phyloP scores from a whole-genome alignment of 352 stramenopile species.

The Pelagophyceae sp. region DNA sequence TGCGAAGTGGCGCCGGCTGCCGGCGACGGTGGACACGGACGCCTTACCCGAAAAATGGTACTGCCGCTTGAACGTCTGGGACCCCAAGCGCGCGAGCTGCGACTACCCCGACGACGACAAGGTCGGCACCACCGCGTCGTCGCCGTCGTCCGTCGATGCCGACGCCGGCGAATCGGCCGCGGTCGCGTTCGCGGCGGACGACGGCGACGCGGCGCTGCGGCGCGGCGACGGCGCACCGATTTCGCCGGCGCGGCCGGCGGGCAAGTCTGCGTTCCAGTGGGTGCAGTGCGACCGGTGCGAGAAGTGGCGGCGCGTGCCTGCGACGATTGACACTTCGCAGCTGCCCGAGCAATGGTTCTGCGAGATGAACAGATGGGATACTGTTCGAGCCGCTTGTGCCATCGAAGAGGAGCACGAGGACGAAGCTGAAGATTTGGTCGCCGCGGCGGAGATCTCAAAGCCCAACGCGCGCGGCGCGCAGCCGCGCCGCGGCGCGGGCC shows the following conservation, averaged over 20 bases:
- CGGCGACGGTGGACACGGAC: slow-evolving; percentile 61
- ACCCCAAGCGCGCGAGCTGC: slow-evolving; percentile 54
- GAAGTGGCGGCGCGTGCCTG: slow-evolving; percentile 86
- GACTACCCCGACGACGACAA: slow-evolving; percentile 56
- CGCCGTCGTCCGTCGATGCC: neutral
- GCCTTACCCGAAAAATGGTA: slow-evolving; percentile 75
- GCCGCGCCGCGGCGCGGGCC: neutral
- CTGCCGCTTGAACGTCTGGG: slow-evolving; percentile 77
- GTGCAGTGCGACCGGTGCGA: slow-evolving; percentile 88
- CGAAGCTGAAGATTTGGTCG: slow-evolving; percentile 30
- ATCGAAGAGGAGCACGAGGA: slow-evolving; percentile 67
- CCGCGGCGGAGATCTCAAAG: slow-evolving; percentile 18
- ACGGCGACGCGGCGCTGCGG: neutral
- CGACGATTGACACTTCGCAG: slow-evolving; percentile 65
- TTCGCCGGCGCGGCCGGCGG: neutral
- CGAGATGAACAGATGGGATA: slow-evolving; percentile 84
- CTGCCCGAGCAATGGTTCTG: slow-evolving; percentile 92
- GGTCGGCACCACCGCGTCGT: neutral
- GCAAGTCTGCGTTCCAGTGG: slow-evolving; percentile 47
- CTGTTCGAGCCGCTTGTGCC: slow-evolving; percentile 65
- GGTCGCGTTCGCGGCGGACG: neutral
- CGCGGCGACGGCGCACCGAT: neutral
- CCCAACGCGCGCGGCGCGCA: neutral
- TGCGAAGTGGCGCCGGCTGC: slow-evolving; percentile 73
- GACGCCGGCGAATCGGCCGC: neutral